A percentile compares a stretch with the other conserved stretches of the same genome.
Conservation (phyloP, 208 protist genomes). For the Wallacemonas collosoma region DNA sequence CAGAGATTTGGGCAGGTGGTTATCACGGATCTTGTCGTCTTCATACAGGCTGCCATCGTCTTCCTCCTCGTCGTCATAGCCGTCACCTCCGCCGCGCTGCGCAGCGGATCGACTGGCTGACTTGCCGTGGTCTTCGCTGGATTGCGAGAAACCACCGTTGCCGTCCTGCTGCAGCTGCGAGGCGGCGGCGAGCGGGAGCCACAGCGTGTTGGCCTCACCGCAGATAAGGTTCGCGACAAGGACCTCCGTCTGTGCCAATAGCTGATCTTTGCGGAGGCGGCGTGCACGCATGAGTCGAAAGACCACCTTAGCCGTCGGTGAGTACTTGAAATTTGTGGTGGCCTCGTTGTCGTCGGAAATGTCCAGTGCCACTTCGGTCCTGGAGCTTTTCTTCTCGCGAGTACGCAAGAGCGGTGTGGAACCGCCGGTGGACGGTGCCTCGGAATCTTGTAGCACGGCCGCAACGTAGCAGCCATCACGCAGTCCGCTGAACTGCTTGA, state of each 20-base stretch:
- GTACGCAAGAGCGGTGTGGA: slow-evolving; percentile 52
- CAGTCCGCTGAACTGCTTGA: slow-evolving; percentile 43
- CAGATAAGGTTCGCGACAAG: slow-evolving; percentile 55
- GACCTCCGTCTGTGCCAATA: slow-evolving; percentile 55
- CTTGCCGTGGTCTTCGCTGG: not conserved
- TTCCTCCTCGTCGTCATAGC: not conserved
- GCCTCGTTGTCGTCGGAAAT: slow-evolving; percentile 73
- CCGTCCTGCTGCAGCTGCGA: too few species aligned
- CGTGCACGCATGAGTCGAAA: slow-evolving; percentile 66
- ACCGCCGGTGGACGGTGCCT: slow-evolving; percentile 7
- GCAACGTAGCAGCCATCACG: slow-evolving; percentile 66
- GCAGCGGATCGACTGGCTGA: not conserved
- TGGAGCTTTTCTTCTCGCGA: slow-evolving; percentile 30
- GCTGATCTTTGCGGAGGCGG: slow-evolving; percentile 28
- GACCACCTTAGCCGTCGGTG: slow-evolving; percentile 35
- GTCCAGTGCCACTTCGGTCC: slow-evolving; percentile 34
- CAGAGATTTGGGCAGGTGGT: slow-evolving; percentile 25
- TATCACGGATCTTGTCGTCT: slow-evolving; percentile 27
- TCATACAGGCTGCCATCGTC: slow-evolving; percentile 1
- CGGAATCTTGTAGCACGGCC: slow-evolving; percentile 36
- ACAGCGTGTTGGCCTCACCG: slow-evolving; percentile 67
- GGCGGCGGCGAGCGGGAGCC: slow-evolving; percentile 48
- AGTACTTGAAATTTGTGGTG: slow-evolving; percentile 52
- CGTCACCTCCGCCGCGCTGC: not conserved
- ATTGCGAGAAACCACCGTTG: not conserved